phyloP scores from a whole-genome alignment of 108 stramenopile genomes.

The Fragilaria crotonensis region DNA sequence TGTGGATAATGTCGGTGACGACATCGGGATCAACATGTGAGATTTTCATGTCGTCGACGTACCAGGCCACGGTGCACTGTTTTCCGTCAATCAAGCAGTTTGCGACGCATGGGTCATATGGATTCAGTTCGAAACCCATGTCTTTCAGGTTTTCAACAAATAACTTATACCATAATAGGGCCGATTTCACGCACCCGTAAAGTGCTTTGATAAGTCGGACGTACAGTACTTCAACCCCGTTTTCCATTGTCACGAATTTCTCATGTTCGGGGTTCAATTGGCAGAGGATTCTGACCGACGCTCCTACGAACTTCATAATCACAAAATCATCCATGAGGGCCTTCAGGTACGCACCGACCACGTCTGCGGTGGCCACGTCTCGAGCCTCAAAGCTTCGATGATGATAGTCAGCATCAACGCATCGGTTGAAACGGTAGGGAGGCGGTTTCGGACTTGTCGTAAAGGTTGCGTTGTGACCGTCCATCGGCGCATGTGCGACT shows the following conservation, averaged over 20 bases:
- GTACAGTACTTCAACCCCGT: conserved; percentile 23
- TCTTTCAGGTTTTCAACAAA: background rate
- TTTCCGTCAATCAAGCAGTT: conserved; percentile 21
- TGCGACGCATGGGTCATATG: conserved; percentile 10
- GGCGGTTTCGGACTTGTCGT: too few species aligned
- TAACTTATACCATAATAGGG: conserved; percentile 23
- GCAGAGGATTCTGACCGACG: background rate
- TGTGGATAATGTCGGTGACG: conserved; percentile 46
- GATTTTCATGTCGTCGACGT: too few species aligned
- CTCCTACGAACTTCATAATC: conserved; percentile 7
- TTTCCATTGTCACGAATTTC: conserved; percentile 6
- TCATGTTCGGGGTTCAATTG: background rate
- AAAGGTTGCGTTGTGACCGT: background rate
- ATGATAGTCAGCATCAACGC: conserved; percentile 3
- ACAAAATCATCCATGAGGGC: too few species aligned
- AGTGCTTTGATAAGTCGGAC: conserved; percentile 35
- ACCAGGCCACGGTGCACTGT: conserved; percentile 12
- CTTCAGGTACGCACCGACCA: too few species aligned
- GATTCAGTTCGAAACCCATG: too few species aligned
- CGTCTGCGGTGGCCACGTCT: conserved; percentile 14
- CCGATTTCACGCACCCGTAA: conserved; percentile 27
- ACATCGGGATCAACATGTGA: too few species aligned
- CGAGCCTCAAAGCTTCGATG: conserved; percentile 23
- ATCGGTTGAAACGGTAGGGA: conserved; percentile 14
- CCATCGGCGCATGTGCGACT: conserved; percentile 13